These are phyloP conservation scores for Fibroporia radiculosa DNA, from an alignment of 768 basidiomycete species.

Conservation along the genomic window DNA sequence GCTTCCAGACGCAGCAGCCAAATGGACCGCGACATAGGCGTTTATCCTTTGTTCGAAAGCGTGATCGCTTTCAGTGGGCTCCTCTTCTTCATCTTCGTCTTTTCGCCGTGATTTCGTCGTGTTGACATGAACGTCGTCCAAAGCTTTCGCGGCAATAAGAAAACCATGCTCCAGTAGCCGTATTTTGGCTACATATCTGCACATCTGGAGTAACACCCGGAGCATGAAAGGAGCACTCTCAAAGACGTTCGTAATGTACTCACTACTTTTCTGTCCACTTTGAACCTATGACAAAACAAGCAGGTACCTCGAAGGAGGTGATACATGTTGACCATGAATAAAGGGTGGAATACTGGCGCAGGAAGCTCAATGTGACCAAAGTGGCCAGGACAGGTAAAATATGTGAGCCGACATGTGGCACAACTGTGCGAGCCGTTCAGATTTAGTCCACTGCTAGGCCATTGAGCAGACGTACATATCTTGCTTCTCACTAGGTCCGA, in stretches of 20 bases:
- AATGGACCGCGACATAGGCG: slow-evolving; percentile 52
- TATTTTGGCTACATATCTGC: slow-evolving; percentile 81
- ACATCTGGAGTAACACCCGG: slow-evolving; percentile 40
- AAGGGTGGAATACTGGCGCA: slow-evolving; percentile 89
- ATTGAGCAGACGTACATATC: slow-evolving; percentile 67
- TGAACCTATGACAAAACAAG: slow-evolving; percentile 92
- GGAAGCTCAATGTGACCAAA: slow-evolving; percentile 98
- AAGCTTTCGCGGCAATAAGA: slow-evolving; percentile 65
- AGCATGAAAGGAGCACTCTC: neutral
- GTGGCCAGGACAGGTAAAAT: slow-evolving; percentile 95
- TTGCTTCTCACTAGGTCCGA: slow-evolving; percentile 81
- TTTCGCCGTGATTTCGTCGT: slow-evolving; percentile 25
- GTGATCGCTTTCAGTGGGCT: slow-evolving; percentile 50
- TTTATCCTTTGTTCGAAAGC: slow-evolving; percentile 59
- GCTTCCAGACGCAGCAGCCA: slow-evolving; percentile 36
- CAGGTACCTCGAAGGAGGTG: slow-evolving; percentile 83
- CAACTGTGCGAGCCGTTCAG: slow-evolving; percentile 48
- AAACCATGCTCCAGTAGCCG: slow-evolving; percentile 86
- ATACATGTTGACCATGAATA: slow-evolving; percentile 91
- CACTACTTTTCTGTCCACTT: slow-evolving; percentile 68
- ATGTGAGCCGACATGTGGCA: slow-evolving; percentile 85
- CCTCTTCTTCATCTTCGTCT: slow-evolving; percentile 36
- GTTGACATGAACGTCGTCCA: slow-evolving; percentile 60
- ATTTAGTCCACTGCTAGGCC: neutral
- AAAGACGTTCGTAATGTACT: slow-evolving; percentile 18